Evolutionary conservation across 352 stramenopile genomes (phyloP).

Genomic region (Phytophthora podocarpi): DNA sequence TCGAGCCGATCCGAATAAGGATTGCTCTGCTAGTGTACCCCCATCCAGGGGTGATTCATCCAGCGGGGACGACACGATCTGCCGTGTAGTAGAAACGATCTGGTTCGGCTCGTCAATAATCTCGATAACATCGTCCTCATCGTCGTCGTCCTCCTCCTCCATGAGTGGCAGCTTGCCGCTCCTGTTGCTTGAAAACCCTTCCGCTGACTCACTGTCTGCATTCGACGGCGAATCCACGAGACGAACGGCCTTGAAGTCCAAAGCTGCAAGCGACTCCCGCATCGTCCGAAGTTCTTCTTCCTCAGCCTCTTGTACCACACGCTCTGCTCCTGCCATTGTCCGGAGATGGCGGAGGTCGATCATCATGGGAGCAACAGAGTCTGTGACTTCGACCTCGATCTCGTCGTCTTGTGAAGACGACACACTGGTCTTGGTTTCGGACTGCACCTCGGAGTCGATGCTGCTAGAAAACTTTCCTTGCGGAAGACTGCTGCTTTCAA

Average conservation of each 20-base stretch:
- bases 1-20: constrained; percentile 26
- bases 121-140: constrained; percentile 32
- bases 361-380: constrained; percentile 28
- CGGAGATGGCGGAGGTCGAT: constrained; percentile 45
- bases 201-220: not conserved
- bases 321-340: constrained; percentile 40
- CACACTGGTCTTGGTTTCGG: constrained; percentile 39
- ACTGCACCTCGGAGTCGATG: constrained; percentile 28
- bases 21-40: constrained; percentile 20
- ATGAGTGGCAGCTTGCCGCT: constrained; percentile 29
- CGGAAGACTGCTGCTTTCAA: constrained; percentile 10
- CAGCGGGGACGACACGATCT: constrained; percentile 41
- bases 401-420: constrained; percentile 36
- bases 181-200: constrained; percentile 23
- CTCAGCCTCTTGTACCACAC: constrained; percentile 39
- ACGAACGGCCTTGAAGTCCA: constrained; percentile 34
- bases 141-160: constrained; percentile 28
- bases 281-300: constrained; percentile 40
- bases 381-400: constrained; percentile 17
- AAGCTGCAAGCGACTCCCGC: constrained; percentile 34
- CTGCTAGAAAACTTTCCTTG: constrained; percentile 21
- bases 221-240: constrained; percentile 22
- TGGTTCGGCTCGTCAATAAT: constrained; percentile 23
- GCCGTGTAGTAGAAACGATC: constrained; percentile 29
- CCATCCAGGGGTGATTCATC: constrained; percentile 18